These are phyloP conservation scores for Anisodus tanguticus DNA, from an alignment of 257 asterid genomes.

Conservation along the genomic window DNA sequence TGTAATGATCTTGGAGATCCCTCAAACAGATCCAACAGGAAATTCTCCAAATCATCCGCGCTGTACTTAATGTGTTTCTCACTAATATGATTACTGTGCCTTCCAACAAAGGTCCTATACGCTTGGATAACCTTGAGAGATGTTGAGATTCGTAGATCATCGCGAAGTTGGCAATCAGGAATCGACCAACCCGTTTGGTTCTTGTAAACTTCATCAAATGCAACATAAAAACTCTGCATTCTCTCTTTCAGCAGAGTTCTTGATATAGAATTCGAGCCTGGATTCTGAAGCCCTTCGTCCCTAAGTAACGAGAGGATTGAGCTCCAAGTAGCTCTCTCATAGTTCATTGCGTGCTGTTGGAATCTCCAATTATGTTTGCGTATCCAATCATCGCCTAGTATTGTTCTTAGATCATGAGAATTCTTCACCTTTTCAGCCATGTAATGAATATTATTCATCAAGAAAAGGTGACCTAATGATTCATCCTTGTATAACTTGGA, in stretches of 20 bases:
- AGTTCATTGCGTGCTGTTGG: constrained; percentile 81
- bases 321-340: constrained; percentile 91
- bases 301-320: constrained; percentile 65
- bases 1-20: constrained; percentile 83
- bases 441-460: constrained; percentile 86
- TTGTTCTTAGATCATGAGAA: constrained; percentile 58
- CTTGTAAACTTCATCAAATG: constrained; percentile 92
- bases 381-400: constrained; percentile 79
- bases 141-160: constrained; percentile 72
- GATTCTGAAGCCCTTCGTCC: constrained; percentile 74
- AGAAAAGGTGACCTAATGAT: constrained; percentile 67
- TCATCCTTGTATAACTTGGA: constrained; percentile 82
- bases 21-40: constrained; percentile 73
- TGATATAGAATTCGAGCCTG: constrained; percentile 66
- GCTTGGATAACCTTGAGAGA: constrained; percentile 88
- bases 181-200: constrained; percentile 84
- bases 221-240: constrained; percentile 67
- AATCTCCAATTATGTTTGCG: constrained; percentile 77
- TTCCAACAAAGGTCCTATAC: constrained; percentile 80
- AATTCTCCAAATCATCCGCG: constrained; percentile 78
- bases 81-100: constrained; percentile 62
- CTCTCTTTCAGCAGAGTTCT: constrained; percentile 69
- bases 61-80: constrained; percentile 81
- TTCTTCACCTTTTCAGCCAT: constrained; percentile 78
- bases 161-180: constrained; percentile 71